Percentiles rank a stretch among this genome's conserved stretches.
Conservation (phyloP, 1,284 basidiomycete genomes). For the Hemileia vastatrix region DNA sequence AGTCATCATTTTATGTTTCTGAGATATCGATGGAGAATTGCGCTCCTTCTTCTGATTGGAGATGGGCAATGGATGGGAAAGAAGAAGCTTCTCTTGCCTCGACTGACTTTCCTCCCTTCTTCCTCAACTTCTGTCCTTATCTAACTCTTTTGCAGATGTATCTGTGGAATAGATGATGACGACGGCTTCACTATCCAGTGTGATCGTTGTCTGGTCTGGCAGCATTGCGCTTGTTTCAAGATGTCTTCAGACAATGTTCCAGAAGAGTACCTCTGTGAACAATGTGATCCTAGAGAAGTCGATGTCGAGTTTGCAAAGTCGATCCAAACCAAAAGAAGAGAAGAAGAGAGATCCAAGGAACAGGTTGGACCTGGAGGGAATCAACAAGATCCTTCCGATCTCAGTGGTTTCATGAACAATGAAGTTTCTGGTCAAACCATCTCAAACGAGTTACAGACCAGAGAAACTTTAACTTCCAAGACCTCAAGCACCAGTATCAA, state of each 20-base stretch:
- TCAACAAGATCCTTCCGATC: constrained; percentile 1
- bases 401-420: constrained; percentile 20
- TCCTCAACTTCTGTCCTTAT: not conserved
- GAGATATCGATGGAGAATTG: no score
- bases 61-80: not conserved
- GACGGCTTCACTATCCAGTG: constrained; percentile 88
- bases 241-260: constrained; percentile 57
- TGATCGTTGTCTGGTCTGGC: constrained; percentile 81
- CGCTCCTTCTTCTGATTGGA: not conserved
- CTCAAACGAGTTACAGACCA: no score
- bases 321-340: constrained; percentile 1
- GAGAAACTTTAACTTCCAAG: no score
- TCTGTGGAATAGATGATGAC: constrained; percentile 61
- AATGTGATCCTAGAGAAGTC: constrained; percentile 37
- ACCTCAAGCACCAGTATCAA: no score
- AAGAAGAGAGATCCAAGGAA: constrained; percentile 3
- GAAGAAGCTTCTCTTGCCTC: not conserved
- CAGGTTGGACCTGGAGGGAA: constrained; percentile 1
- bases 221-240: constrained; percentile 79
- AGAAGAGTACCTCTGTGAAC: constrained; percentile 51
- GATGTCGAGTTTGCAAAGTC: no score
- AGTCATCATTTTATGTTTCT: not conserved
- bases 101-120: not conserved
- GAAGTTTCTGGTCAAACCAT: no score
- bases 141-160: constrained; percentile 54